Evolutionary conservation across 208 protist species (phyloP), one percentile per base, ranked within the genome.

Genomic region (Trypanosoma melophagium): DNA sequence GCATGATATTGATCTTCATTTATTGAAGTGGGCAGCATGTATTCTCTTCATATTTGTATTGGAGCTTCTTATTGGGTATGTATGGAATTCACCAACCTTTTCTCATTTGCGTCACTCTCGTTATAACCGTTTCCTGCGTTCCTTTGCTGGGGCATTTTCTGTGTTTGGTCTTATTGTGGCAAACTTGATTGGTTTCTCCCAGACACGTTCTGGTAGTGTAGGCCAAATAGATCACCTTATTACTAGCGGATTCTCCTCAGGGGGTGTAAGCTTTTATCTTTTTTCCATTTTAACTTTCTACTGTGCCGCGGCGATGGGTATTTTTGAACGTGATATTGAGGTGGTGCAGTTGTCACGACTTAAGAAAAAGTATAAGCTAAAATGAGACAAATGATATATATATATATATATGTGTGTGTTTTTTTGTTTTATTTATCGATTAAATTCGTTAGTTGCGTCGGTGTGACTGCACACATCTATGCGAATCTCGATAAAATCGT

Each of bases 1-100:
- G 94, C 94, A 98, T 71, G 94, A 97, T 77, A 62, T 92, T 8
- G 79, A 60, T 57, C 83, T 91, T 57, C 75, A 87, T 41, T 75
- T 93, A 17, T 35, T 95, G 10, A 66, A 89, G 57, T 93, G 89
- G 89, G 90, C 86, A 0, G 22, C 76, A 31, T 77, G 83, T 61
- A 86, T 91, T 28, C 53, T 74, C 12, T 49, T 67, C 9, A 73
- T 81, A 51, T 83, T 96, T 47, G 31, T 91, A 22, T 42, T 80
- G 25, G 90, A 96, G 70, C 31, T 87, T 28, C 31, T 66, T 41
- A 65, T 85, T 38, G 72, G 60, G 44, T 57, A 14, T 56, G n/a
- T 76, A 16, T 82, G 80, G 63, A 28, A 55, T 19, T 51, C 47
- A 0, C 54, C 17, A 25, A 12, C 0, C 8, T 75, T 49, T 58